Percentiles rank a stretch among this genome's conserved stretches.
Evolutionary conservation across 495 filamentous ascomycete species (phyloP).

Genomic region (Lepraria neglecta): DNA sequence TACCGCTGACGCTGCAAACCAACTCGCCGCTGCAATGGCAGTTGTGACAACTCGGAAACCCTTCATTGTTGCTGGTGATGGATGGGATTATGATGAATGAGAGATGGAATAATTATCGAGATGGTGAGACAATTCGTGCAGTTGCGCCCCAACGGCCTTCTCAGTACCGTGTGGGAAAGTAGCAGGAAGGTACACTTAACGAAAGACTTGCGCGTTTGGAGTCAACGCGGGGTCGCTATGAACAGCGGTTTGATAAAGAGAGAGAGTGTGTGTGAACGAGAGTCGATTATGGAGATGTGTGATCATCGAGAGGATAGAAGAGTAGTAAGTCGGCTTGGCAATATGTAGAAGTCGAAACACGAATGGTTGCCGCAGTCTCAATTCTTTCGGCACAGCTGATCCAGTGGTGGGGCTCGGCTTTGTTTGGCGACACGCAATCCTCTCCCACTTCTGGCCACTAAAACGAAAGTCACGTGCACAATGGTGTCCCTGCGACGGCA

Average conservation of each 20-base stretch:
- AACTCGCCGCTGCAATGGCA: conserved; percentile 37
- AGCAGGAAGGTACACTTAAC: conserved; percentile 11
- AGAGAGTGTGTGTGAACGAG: conserved; percentile 10
- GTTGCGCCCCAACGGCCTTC: conserved; percentile 10
- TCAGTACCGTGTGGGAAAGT: background rate
- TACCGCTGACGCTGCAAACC: conserved; percentile 47
- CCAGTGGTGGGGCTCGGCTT: conserved; percentile 2
- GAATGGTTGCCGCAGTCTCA: background rate
- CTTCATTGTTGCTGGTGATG: conserved; percentile 36
- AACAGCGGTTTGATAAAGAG: conserved; percentile 12
- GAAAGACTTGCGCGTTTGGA: conserved; percentile 11
- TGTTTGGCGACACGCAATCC: conserved; percentile 12
- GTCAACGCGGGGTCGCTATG: conserved; percentile 21
- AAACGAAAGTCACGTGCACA: conserved; percentile 1
- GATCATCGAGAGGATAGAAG: background rate
- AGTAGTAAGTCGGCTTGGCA: conserved; percentile 13
- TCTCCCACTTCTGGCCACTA: background rate
- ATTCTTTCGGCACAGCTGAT: background rate
- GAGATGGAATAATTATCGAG: conserved; percentile 19
- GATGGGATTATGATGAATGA: background rate
- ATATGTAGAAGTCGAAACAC: conserved; percentile 1
- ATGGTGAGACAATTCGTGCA: background rate
- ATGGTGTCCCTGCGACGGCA: background rate
- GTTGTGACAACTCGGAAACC: conserved; percentile 30
- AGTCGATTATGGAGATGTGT: background rate